Evolutionary conservation across 192 early-diverging fungal genomes (phyloP).

Genomic region (Phycomyces blakesleeanus): DNA sequence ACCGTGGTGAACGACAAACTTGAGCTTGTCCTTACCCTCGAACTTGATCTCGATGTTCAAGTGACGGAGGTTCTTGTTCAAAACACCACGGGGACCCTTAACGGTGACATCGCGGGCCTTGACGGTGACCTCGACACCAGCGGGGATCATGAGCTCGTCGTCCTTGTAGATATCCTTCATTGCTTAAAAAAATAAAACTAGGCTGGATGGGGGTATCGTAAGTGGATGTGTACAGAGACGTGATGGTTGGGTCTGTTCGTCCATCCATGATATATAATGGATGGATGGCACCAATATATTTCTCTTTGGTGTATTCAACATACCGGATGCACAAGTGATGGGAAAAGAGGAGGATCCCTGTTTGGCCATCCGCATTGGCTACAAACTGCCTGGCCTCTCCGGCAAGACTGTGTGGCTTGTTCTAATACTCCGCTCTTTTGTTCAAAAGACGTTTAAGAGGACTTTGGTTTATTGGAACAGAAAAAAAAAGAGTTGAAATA

Average conservation of each 20-base stretch:
- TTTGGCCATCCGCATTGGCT: not conserved
- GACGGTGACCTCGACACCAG: constrained; percentile 77
- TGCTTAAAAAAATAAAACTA: constrained; percentile 6
- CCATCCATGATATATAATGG: constrained; percentile 14
- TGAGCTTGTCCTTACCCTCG: constrained; percentile 64
- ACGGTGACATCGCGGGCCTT: constrained; percentile 89
- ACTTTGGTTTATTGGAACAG: too few species aligned
- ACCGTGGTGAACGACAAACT: constrained; percentile 91
- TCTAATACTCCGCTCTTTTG: not conserved
- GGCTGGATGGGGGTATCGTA: not conserved
- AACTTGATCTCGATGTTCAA: constrained; percentile 88
- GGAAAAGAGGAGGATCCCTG: constrained; percentile 23
- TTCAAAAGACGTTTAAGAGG: too few species aligned
- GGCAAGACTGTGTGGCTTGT: not conserved
- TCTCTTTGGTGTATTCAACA: not conserved
- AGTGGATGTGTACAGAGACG: not conserved
- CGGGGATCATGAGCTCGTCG: constrained; percentile 87
- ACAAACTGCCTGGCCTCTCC: not conserved
- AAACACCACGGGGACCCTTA: constrained; percentile 85
- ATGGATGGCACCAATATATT: not conserved
- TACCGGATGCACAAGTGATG: constrained; percentile 17
- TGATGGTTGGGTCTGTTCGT: constrained; percentile 13
- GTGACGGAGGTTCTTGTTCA: constrained; percentile 90
- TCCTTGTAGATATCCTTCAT: constrained; percentile 92
- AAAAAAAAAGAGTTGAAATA: too few species aligned